Base-by-base conservation (phyloP, 345 rosid species). In the Acer saccharum region DNA sequence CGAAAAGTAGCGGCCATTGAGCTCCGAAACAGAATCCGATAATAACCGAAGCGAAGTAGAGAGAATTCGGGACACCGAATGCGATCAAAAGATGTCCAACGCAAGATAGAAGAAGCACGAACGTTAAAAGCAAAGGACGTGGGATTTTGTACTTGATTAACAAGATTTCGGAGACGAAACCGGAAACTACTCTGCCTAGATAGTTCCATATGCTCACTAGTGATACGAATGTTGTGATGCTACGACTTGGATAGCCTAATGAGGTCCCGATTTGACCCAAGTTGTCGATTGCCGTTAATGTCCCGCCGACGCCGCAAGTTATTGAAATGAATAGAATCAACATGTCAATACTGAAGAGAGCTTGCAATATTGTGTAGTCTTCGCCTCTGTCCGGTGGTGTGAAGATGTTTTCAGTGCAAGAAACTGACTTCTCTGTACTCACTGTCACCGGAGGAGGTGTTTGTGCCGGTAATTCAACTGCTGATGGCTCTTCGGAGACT, bases 1-100 rank as follows among this genome's bases (percentile, higher is more conserved):
- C 88, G 13, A 75, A 83, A 17, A 86, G 9, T 8, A 86, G 71
- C 1, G 88, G 88, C 86, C 83, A 79, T 65, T 81, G 86, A 3
- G 86, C 88, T n/a, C 88, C 86, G 6, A 86, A 79, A 76, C 86
- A 83, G 81, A 86, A 86, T 35, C 88, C 86, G 43, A 76, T 78
- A 17, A 85, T 67, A 18, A 83, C 70, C 0, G 88, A 86, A 23
- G 86, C 57, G 39, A 77, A 20, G 73, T 86, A 86, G 48, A 86
- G 88, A 10, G 84, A 60, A 11, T 73, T 69, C 2, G 88, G 81
- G 50, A 83, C 79, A 21, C 78, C 84, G 17, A 83, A 83, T 16
- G 88, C 86, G 3, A 86, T 86, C 16, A 83, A 71, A 39, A 83
- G 83, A 60, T 86, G 86, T 43, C 88, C 88, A 17, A 78, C 65